Evolutionary conservation across 257 asterid genomes (phyloP).

Genomic region (Lithospermum erythrorhizon): DNA sequence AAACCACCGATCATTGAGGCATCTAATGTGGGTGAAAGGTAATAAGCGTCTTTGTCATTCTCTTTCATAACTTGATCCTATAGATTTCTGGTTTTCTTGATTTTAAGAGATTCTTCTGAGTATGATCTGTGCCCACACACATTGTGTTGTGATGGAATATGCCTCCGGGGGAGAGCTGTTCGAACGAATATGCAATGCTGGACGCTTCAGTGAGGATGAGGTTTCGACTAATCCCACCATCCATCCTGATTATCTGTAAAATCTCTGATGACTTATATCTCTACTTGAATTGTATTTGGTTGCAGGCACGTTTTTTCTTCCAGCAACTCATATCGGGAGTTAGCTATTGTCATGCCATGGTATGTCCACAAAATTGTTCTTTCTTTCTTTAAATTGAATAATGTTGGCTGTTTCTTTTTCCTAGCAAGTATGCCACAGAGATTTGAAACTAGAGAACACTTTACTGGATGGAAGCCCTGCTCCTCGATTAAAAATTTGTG

Average conservation of each 20-base stretch:
- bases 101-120: neutral
- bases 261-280: constrained; percentile 4
- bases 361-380: constrained; percentile 16
- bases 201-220: constrained; percentile 97
- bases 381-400: neutral
- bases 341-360: constrained; percentile 97
- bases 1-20: constrained; percentile 87
- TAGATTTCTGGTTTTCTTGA: constrained; percentile 7
- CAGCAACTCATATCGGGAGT: constrained; percentile 99
- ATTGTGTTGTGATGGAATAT: constrained; percentile 95
- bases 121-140: constrained; percentile 77
- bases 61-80: neutral
- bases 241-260: neutral
- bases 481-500: constrained; percentile 91
- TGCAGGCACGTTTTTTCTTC: constrained; percentile 91
- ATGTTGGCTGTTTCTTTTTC: constrained; percentile 6
- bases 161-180: constrained; percentile 99
- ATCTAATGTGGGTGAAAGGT: constrained; percentile 88
- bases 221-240: constrained; percentile 22
- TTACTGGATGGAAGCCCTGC: constrained; percentile 91
- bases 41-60: constrained; percentile 1
- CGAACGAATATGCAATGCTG: constrained; percentile 94
- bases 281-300: neutral
- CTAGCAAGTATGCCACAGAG: constrained; percentile 98
- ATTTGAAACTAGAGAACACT: constrained; percentile 88